Conservation (phyloP, 2,329 filamentous ascomycete species). For the Dryadomyces quercus-mongolicae region DNA sequence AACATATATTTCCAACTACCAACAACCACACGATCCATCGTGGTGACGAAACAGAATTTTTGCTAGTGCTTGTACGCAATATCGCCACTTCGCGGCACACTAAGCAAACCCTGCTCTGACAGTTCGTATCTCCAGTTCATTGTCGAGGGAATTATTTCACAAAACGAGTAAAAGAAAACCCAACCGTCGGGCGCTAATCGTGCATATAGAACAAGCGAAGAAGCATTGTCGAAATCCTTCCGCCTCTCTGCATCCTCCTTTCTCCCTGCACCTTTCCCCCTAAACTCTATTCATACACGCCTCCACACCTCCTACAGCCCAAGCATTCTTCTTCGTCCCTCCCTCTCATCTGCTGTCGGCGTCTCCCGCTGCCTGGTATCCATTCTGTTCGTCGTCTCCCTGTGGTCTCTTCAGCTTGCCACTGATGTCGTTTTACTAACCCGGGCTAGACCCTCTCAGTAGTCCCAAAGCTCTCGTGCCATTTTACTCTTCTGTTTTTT, state of each 20-base stretch:
- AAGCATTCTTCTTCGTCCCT: no score
- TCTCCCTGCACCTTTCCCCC: neutral
- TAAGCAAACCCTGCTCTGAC: neutral
- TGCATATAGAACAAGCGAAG: neutral
- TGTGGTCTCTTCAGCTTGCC: neutral
- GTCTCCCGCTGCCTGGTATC: slow-evolving; percentile 7
- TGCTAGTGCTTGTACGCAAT: neutral
- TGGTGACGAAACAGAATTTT: no score
- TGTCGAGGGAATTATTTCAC: neutral
- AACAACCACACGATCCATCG: no score
- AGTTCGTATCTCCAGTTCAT: neutral
- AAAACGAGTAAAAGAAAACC: neutral
- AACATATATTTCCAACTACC: no score
- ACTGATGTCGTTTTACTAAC: neutral
- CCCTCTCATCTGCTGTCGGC: slow-evolving; percentile 10
- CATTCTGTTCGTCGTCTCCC: neutral
- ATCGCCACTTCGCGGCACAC: neutral
- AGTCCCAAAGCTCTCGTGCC: no score
- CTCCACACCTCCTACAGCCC: neutral
- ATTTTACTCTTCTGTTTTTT: neutral
- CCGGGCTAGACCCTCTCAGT: no score
- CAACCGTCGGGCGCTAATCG: neutral
- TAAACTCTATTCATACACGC: neutral
- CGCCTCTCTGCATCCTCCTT: neutral
- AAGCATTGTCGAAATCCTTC: neutral